Base-by-base conservation (phyloP, 176 grass and related monocot genomes). In the Oropetium thomaeum region DNA sequence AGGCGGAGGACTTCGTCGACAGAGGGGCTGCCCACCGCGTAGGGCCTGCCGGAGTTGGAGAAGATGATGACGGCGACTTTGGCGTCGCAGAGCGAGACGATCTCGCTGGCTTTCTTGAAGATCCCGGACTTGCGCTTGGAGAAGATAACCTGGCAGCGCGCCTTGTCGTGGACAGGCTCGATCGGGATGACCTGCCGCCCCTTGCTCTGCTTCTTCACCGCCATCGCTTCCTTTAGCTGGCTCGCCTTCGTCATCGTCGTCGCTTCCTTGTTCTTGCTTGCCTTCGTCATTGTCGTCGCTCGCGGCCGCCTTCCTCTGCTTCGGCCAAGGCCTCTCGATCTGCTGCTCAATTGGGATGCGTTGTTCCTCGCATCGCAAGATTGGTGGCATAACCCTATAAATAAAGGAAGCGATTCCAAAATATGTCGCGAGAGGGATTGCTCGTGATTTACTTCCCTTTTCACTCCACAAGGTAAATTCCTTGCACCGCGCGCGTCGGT, bases 31-130 rank as follows among this genome's bases (percentile, higher is more conserved):
- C 60, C 59, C 42, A 77, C 54, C 67, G 74, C 84, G 2, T 65
- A 82, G 44, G 69, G n/a, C 25, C 53, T 66, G n/a, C 42, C 47
- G 47, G 47, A 16, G 4, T 51, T 65, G 69, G 87, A 86, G 83
- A 91, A 89, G 54, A 77, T 15, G 66, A 88, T 47, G 39, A 95
- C 23, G 14, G 82, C 92, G 45, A 90, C 45, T 27, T 71, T 30
- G 29, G 79, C 76, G 61, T 61, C 82, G 67, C 85, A 89, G 47
- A 88, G 88, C 74, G 78, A 63, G 31, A 64, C 45, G 8, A 91
- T 62, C 65, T 95, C 92, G 43, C 67, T 83, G 10, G 67, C 76
- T 72, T 95, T 95, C 79, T 90, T 95, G 2, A 88, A 83, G 12
- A 80, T 45, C 15, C 82, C 87, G 40, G 32, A 3, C 33, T 65